These are phyloP conservation scores for Epicoccum sorghinum DNA, from an alignment of 2,329 filamentous ascomycete genomes.

Conservation along the genomic window DNA sequence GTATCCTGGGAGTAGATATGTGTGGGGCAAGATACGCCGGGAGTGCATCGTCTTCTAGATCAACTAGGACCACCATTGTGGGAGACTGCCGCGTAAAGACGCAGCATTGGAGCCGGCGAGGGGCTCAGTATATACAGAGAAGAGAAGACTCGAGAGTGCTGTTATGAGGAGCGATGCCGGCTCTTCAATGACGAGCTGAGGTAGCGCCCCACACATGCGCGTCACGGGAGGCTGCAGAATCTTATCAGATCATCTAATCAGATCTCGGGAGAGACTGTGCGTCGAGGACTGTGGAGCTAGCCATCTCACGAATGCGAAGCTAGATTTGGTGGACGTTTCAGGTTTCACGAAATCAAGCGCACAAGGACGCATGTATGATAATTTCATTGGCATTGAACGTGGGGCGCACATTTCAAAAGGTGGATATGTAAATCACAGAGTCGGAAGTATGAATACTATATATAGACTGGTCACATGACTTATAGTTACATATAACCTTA, in stretches of 20 bases:
- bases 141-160: neutral
- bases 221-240: neutral
- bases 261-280: constrained; percentile 3
- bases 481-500: no score
- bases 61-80: constrained; percentile 54
- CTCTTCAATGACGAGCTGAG: constrained; percentile 23
- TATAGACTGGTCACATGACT: no score
- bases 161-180: constrained; percentile 24
- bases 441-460: no score
- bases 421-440: no score
- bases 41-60: constrained; percentile 50
- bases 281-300: neutral
- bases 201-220: neutral
- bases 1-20: constrained; percentile 27
- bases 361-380: no score
- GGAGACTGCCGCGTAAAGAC: constrained; percentile 14
- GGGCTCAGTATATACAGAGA: constrained; percentile 9
- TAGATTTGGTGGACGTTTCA: no score
- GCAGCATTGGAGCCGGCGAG: constrained; percentile 39
- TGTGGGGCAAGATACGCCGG: constrained; percentile 25
- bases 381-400: no score
- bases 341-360: no score
- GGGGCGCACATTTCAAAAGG: no score
- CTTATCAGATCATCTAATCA: constrained; percentile 13
- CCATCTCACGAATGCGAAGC: no score